Evolutionary conservation across 257 asterid genomes (phyloP), one percentile per base, ranked within the genome.

Genomic region (Parsonsia alboflavescens): DNA sequence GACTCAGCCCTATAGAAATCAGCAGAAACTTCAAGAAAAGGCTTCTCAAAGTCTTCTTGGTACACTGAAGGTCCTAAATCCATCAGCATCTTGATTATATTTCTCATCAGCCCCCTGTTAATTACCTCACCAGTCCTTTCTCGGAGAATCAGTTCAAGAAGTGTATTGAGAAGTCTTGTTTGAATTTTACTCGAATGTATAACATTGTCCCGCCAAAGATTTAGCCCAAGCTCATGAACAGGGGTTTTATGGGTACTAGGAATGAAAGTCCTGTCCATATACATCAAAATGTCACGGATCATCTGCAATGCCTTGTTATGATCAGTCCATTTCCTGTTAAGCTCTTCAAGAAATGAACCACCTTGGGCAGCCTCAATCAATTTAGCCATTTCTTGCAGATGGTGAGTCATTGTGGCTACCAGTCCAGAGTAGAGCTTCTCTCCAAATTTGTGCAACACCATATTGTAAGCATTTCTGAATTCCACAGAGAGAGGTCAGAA

Each of bases 361-460:
- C 96, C 96, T 72, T 87, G 93, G 71, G 94, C 96, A 70, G 82
- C 88, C 79, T 89, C 96, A 73, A 93, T 87, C 45, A 75, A 61
- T 79, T 83, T 88, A 36, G 95, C 86, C 88, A 93, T 87, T 53
- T 85, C 82, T 80, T 89, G 92, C 56, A 93, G 96, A 83, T 89
- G 98, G 77, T 74, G 76, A 26, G 93, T 90, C 93, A 93, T 87
- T 8, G 96, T 91, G 28, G 88, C 72, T 73, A 85, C 92, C 36
- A 93, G 96, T 68, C 97, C 98, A 17, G 92, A 83, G 77, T 93
- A 93, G 28, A 93, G 90, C 82, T 84, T 89, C 87, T 93, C 98
- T 57, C 98, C 97, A 72, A 81, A 86, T 81, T 91, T 91, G 74
- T 93, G 92, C 72, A 93, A 72, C 49, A 93, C 96, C 98, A 93